Evolutionary conservation across 352 stramenopile genomes (phyloP).

Genomic region (Aphanomyces stellatus): DNA sequence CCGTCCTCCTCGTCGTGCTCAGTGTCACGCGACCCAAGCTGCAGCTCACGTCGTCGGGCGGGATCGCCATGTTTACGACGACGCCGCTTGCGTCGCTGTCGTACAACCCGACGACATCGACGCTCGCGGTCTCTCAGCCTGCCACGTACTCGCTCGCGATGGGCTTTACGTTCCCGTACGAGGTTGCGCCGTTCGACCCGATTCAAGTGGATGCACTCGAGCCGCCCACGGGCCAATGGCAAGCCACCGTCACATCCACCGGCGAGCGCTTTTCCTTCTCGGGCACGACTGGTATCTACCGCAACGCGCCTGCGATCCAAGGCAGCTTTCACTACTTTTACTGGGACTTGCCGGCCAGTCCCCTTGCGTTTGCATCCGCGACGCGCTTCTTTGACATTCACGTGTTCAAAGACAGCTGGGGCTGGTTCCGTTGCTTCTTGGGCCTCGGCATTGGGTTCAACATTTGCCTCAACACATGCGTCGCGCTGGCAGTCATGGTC

Average conservation of each 20-base stretch:
- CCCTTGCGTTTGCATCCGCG: background rate
- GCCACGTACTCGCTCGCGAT: background rate
- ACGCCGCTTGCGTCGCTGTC: background rate
- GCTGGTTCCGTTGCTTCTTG: slow-evolving; percentile 6
- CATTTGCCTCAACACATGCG: background rate
- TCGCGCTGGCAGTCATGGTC: background rate
- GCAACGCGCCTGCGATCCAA: background rate
- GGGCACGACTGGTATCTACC: slow-evolving; percentile 6
- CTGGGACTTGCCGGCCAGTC: slow-evolving; percentile 6
- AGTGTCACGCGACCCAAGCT: background rate
- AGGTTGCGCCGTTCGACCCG: background rate
- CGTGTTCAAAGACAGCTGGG: slow-evolving; percentile 1
- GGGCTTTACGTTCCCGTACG: background rate
- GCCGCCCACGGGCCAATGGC: background rate
- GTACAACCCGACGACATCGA: background rate
- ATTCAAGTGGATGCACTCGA: background rate
- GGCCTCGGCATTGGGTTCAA: slow-evolving; percentile 1
- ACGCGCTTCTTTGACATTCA: background rate
- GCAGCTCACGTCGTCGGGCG: background rate
- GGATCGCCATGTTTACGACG: background rate
- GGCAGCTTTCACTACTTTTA: slow-evolving; percentile 15
- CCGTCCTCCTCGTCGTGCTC: background rate
- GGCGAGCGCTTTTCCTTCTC: background rate
- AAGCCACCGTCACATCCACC: background rate
- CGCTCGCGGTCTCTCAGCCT: background rate